Conservation (phyloP, 148 eudicot species). For the Fallopia convolvulus region DNA sequence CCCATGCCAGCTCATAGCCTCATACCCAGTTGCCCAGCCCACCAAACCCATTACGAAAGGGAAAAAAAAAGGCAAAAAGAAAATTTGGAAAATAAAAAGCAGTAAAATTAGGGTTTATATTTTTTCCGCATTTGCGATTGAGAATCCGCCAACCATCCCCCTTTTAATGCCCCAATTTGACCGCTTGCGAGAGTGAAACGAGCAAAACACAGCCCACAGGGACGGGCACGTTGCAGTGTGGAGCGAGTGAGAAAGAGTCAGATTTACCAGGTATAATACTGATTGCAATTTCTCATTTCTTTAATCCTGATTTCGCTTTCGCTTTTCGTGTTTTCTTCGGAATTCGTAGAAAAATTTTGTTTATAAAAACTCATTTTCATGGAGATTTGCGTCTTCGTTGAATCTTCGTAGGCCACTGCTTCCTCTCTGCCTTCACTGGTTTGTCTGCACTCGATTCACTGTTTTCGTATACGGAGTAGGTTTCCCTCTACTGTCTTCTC, state of each 20-base stretch:
- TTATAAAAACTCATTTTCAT: background rate
- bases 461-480: background rate
- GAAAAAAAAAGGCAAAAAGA: slow-evolving; percentile 4
- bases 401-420: background rate
- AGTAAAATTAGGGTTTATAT: slow-evolving; percentile 1
- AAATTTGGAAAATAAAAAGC: background rate
- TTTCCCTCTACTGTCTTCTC: background rate
- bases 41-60: background rate
- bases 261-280: slow-evolving; percentile 3
- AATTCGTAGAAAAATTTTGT: background rate
- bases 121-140: background rate
- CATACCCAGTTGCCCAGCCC: background rate
- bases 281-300: background rate
- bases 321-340: background rate
- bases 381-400: slow-evolving; percentile 10
- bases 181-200: slow-evolving; percentile 3
- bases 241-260: background rate
- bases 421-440: slow-evolving; percentile 4
- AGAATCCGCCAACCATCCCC: slow-evolving; percentile 1
- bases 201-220: slow-evolving; percentile 5
- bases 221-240: slow-evolving; percentile 4
- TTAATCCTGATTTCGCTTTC: background rate
- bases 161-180: slow-evolving; percentile 13
- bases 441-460: background rate
- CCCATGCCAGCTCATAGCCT: slow-evolving; percentile 9